Base-by-base conservation (phyloP, 345 rosid genomes). In the Adansonia digitata region DNA sequence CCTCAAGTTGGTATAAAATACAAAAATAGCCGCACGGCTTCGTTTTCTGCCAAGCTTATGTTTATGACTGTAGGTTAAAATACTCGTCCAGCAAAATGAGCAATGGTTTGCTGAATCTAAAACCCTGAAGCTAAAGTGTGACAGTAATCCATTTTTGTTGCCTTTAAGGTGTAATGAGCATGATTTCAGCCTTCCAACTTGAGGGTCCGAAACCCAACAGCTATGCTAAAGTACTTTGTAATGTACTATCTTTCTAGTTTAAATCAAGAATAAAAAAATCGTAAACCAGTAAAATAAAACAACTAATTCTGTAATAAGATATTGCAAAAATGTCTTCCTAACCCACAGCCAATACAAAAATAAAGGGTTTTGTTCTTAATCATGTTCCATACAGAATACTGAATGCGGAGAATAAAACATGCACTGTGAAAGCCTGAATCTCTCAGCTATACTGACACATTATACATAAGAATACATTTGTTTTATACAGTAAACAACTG, bases 391-490 rank as follows among this genome's bases (percentile, higher is more conserved):
- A 11, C 9, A 40, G 29, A 39, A 22, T 31, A 49, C 42, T 51
- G 13, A 34, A 53, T 7, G 74, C 63, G 14, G 31, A 53, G 43
- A 37, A 71, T 52, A 35, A 37, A 71, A 52, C 59, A 14, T 56
- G 7, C 22, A 22, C 24, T 15, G 65, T 20, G 7, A 71, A 71
- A 14, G 11, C 45, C 49, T 55, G 74, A 71, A 35, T 51, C 20
- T 34, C n/a, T 14, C 34, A 4, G 62, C 49, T 35, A 22, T 2
- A 53, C 48, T 35, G 45, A 71, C 17, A 24, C 61, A 52, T 52
- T 35, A 71, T 35, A 72, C 64, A 72, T 56, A 26, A 43, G 27
- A 57, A 60, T 73, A 73, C 45, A 34, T 45, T 66, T 24, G 17
- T 34, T 70, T 62, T 27, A 49, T 62, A 51, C 62, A 52, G 52